Evolutionary conservation across 2,329 filamentous ascomycete genomes (phyloP).

Genomic region (Mariannaea elegans): DNA sequence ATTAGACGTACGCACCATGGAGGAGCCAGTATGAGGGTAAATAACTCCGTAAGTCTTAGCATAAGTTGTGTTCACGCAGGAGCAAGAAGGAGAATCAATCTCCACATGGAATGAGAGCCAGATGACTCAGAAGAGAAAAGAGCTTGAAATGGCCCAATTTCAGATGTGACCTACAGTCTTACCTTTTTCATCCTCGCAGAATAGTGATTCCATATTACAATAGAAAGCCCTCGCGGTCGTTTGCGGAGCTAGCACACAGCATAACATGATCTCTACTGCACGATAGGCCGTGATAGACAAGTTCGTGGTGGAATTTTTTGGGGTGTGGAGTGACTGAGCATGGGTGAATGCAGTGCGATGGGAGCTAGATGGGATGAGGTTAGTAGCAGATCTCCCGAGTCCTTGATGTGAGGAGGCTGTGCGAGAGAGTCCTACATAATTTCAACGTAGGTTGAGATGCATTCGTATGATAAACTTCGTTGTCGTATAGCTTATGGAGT

Average conservation of each 20-base stretch:
- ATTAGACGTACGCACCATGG: conserved; percentile 12
- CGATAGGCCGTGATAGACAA: neutral
- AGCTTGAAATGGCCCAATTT: conserved; percentile 45
- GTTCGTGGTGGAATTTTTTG: neutral
- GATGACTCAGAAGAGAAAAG: conserved; percentile 32
- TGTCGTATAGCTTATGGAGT: neutral
- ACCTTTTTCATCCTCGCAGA: too few species aligned
- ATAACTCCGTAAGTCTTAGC: neutral
- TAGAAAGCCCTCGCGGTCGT: too few species aligned
- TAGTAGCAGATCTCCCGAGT: neutral
- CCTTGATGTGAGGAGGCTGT: neutral
- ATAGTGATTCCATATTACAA: too few species aligned
- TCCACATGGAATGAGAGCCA: conserved; percentile 44
- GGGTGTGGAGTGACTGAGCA: neutral
- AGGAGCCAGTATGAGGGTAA: neutral
- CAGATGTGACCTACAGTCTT: neutral
- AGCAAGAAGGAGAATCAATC: conserved; percentile 24
- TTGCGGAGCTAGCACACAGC: too few species aligned
- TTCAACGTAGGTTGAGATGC: neutral
- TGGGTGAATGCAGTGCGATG: neutral
- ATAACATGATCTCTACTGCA: too few species aligned
- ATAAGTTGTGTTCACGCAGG: neutral
- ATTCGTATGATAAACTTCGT: neutral
- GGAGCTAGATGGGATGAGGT: neutral
- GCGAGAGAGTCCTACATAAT: neutral